These are phyloP conservation scores for Pyrrhoderma lamaoense DNA, from an alignment of 1,284 basidiomycete genomes.

Conservation along the genomic window DNA sequence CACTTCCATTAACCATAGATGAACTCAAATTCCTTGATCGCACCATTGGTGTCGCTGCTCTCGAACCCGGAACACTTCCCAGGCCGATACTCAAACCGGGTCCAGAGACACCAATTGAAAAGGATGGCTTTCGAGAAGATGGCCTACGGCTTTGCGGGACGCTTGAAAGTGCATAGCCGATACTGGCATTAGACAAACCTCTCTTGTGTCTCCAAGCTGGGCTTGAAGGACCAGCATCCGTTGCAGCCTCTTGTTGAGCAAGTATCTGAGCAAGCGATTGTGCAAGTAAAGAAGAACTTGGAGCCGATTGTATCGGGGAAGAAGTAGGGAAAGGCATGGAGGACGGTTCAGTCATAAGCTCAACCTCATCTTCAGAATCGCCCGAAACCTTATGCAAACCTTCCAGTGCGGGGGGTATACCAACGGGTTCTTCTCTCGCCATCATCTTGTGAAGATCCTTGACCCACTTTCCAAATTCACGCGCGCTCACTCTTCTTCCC, in stretches of 20 bases:
- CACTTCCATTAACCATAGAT: neutral
- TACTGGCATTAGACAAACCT: slow-evolving; percentile 44
- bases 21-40: slow-evolving; percentile 8
- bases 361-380: neutral
- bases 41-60: slow-evolving; percentile 21
- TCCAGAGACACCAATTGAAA: slow-evolving; percentile 35
- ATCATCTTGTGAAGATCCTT: slow-evolving; percentile 72
- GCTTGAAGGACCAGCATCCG: slow-evolving; percentile 3
- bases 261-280: slow-evolving; percentile 15
- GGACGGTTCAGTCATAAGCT: neutral
- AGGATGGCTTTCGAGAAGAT: slow-evolving; percentile 49
- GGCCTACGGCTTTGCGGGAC: slow-evolving; percentile 64
- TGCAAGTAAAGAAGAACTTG: slow-evolving; percentile 7
- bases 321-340: neutral
- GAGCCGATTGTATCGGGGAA: neutral
- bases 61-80: slow-evolving; percentile 33
- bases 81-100: slow-evolving; percentile 51
- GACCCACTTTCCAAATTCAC: slow-evolving; percentile 84
- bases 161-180: slow-evolving; percentile 54
- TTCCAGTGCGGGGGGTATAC: slow-evolving; percentile 19
- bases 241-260: slow-evolving; percentile 14
- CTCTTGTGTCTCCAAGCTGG: slow-evolving; percentile 34
- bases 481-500: slow-evolving; percentile 60
- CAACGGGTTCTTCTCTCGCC: slow-evolving; percentile 28
- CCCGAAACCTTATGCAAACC: neutral